These are phyloP conservation scores for Stagonosporopsis chrysanthemi DNA, from an alignment of 2,329 filamentous ascomycete species.

Conservation along the genomic window DNA sequence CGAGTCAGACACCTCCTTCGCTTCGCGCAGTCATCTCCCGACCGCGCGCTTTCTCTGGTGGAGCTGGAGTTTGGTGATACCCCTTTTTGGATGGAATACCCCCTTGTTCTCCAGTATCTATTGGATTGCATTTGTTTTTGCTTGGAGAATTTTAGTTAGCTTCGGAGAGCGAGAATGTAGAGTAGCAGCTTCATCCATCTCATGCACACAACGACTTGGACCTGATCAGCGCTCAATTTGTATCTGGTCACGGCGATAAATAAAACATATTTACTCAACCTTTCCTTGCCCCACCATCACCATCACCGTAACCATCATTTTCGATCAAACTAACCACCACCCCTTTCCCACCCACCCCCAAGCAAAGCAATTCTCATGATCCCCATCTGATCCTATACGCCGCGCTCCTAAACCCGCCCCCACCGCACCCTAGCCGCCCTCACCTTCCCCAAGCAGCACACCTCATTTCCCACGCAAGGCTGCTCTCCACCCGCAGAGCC, in stretches of 20 bases:
- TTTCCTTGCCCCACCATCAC: neutral
- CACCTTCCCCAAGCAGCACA: neutral
- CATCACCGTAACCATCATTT: too few species aligned
- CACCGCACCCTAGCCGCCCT: neutral
- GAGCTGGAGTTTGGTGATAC: conserved; percentile 53
- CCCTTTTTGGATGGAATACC: conserved; percentile 33
- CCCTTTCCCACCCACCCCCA: neutral
- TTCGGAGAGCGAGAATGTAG: neutral
- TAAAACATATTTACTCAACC: neutral
- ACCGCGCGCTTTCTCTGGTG: conserved; percentile 44
- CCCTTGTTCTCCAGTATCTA: conserved; percentile 14
- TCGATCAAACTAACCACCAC: neutral
- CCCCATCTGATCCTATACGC: neutral
- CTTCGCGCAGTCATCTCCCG: conserved; percentile 15
- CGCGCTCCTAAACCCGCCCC: neutral
- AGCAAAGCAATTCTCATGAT: neutral
- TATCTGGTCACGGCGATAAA: neutral
- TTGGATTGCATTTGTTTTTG: conserved; percentile 16
- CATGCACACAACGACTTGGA: neutral
- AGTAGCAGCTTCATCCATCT: neutral
- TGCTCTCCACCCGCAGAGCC: neutral
- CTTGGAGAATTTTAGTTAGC: conserved; percentile 1
- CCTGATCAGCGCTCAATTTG: neutral
- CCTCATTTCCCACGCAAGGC: neutral
- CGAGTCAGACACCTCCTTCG: conserved; percentile 19